phyloP scores from a whole-genome alignment of 1,284 basidiomycete species.

The Naganishia sp. region DNA sequence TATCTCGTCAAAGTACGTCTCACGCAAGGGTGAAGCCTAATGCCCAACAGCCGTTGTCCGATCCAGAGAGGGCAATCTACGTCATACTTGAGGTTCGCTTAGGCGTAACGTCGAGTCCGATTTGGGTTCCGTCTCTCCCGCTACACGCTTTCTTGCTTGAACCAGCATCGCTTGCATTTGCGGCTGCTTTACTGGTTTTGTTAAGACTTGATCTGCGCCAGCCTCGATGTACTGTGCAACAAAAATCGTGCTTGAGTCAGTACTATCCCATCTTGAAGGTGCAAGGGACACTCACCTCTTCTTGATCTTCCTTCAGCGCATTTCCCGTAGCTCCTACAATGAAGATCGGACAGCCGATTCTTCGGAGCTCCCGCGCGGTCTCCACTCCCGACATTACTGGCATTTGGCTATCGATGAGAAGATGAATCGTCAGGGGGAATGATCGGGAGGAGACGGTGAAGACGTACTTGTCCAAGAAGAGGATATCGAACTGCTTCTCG shows the following conservation, averaged over 20 bases:
- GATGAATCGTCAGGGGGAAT: neutral
- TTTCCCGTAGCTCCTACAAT: constrained; percentile 70
- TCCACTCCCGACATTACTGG: constrained; percentile 77
- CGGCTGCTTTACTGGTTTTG: constrained; percentile 34
- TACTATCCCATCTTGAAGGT: neutral
- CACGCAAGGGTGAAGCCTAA: neutral
- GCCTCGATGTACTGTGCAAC: constrained; percentile 31
- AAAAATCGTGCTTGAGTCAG: neutral
- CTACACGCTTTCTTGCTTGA: constrained; percentile 25
- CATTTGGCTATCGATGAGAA: constrained; percentile 49
- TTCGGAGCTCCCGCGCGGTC: constrained; percentile 66
- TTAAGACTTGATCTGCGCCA: constrained; percentile 33
- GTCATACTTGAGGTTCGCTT: constrained; percentile 18
- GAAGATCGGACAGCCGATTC: constrained; percentile 68
- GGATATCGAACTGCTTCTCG: constrained; percentile 60
- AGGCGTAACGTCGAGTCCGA: neutral
- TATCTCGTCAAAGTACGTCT: neutral
- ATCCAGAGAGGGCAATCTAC: neutral
- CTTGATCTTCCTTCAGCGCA: constrained; percentile 62
- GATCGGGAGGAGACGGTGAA: neutral
- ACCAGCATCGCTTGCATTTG: constrained; percentile 29
- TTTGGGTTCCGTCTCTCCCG: constrained; percentile 30
- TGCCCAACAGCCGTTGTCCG: neutral
- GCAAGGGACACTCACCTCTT: constrained; percentile 24
- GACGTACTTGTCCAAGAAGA: constrained; percentile 74